These are phyloP conservation scores for Penicillium paxilli DNA, from an alignment of 495 filamentous ascomycete genomes.

Conservation along the genomic window DNA sequence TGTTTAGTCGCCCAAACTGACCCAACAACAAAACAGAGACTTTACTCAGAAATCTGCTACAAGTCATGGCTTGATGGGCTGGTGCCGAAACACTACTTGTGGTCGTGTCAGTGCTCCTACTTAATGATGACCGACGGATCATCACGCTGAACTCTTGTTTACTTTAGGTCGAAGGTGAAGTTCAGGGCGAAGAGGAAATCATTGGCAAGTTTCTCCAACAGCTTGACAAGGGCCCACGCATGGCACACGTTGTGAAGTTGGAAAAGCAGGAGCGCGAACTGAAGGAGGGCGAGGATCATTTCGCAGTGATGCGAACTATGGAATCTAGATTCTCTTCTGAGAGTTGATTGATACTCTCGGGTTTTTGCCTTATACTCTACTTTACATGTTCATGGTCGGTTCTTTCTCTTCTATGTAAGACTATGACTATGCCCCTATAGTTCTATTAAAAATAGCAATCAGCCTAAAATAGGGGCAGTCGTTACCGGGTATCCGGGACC, in stretches of 20 bases:
- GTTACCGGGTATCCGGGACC: too few relatives aligned
- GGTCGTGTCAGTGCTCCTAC: slow-evolving; percentile 54
- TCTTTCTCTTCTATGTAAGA: too few relatives aligned
- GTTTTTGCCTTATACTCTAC: too few relatives aligned
- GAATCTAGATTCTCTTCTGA: slow-evolving; percentile 27
- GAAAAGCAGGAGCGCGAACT: slow-evolving; percentile 65
- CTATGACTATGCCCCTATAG: too few relatives aligned
- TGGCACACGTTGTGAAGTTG: slow-evolving; percentile 68
- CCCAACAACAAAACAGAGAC: slow-evolving; percentile 47
- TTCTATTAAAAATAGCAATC: too few relatives aligned
- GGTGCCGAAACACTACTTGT: slow-evolving; percentile 72
- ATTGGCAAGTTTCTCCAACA: slow-evolving; percentile 72
- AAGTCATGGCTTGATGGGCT: slow-evolving; percentile 69
- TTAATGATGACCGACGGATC: not conserved
- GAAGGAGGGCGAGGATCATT: slow-evolving; percentile 63
- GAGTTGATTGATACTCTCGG: not conserved
- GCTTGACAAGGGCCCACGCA: slow-evolving; percentile 69
- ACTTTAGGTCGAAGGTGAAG: slow-evolving; percentile 82
- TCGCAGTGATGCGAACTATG: slow-evolving; percentile 49
- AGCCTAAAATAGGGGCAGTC: too few relatives aligned
- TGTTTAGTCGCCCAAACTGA: slow-evolving; percentile 1
- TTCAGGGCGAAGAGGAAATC: slow-evolving; percentile 66
- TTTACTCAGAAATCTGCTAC: slow-evolving; percentile 71
- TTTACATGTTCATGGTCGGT: too few relatives aligned
- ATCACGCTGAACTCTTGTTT: not conserved